Base-by-base conservation (phyloP, 495 filamentous ascomycete species). In the Astrocystis sublimbata region DNA sequence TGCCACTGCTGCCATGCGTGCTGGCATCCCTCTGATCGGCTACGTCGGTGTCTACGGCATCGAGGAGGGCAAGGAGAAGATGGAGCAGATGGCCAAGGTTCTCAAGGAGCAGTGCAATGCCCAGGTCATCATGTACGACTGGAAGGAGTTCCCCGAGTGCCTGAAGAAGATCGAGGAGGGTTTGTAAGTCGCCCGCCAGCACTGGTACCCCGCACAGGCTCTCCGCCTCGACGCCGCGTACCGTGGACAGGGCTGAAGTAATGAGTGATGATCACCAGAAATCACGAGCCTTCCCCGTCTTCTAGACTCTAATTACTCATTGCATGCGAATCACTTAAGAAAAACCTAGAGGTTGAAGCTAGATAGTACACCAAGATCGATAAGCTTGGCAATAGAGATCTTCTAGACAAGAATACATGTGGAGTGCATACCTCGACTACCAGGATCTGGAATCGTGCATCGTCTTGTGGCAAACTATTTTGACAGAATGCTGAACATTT, bases 11-110 rank as follows among this genome's bases (percentile, higher is more conserved):
- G 93, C 87, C 38, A 86, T 90, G 64, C 83, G 89, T 62, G 93
- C 93, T n/a, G 83, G 84, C 24, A 93, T 97, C 66, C 88, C 85
- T 51, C 83, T 89, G 53, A 89, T 97, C 66, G 93, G 85, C 28
- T 97, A 96, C 73, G 92, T 96, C 33, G 93, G 93, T 38, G 88
- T 89, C 68, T 96, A 96, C 70, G 70, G 70, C 36, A 70, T 72
- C 57, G 76, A 81, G 58, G 77, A 78, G 41, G 80, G 80, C 50
- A 73, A 80, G 64, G 86, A 87, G 62, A 88, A 90, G 80, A 81
- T 86, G 79, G 79, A 83, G 56, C 76, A 89, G 73, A 96, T 96
- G 89, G 81, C 78, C 24, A 80, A 88, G 74, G 62, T 82, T 33
- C 75, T 96, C 69, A 84, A 71, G 28, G 87, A 91, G 38, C 81